phyloP scores from a whole-genome alignment of 257 asterid genomes.

The Schizonepeta tenuifolia region DNA sequence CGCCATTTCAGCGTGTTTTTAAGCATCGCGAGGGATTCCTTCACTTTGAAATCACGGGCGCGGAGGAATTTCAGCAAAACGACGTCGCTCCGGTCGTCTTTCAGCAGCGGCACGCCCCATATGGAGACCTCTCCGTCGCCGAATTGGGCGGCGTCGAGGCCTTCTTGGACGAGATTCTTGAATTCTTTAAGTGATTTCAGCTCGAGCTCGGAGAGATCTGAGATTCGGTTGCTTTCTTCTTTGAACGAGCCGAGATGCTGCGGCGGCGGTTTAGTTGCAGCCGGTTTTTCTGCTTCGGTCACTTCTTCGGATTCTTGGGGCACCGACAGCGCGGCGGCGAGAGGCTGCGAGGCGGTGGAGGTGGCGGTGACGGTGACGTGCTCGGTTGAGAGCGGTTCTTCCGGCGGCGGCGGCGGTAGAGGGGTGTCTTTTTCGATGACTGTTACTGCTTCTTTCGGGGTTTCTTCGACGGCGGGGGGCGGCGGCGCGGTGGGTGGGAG shows the following conservation, averaged over 20 bases:
- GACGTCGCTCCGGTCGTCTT: slow-evolving; percentile 75
- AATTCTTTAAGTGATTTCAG: slow-evolving; percentile 57
- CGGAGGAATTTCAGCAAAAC: slow-evolving; percentile 80
- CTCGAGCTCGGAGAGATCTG: slow-evolving; percentile 74
- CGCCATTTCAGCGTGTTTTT: slow-evolving; percentile 75
- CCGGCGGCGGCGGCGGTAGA: slow-evolving; percentile 40
- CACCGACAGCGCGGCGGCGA: slow-evolving; percentile 40
- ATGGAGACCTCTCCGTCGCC: slow-evolving; percentile 50
- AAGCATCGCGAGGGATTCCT: slow-evolving; percentile 71
- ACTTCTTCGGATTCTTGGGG: slow-evolving; percentile 46
- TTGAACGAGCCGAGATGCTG: slow-evolving; percentile 61
- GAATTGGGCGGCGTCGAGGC: slow-evolving; percentile 41
- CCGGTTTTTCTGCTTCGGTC: slow-evolving; percentile 34
- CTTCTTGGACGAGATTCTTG: slow-evolving; percentile 54
- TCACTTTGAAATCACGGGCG: slow-evolving; percentile 82
- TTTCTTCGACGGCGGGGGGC: slow-evolving; percentile 34
- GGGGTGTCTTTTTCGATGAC: slow-evolving; percentile 55
- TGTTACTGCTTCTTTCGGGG: slow-evolving; percentile 44
- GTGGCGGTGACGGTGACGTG: slow-evolving; percentile 46
- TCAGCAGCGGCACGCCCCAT: slow-evolving; percentile 81
- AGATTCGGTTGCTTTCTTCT: slow-evolving; percentile 68
- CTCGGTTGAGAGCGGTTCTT: slow-evolving; percentile 41
- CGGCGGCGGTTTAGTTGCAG: slow-evolving; percentile 49
- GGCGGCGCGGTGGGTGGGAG: slow-evolving; percentile 28
- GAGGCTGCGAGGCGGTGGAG: slow-evolving; percentile 42